Conservation (phyloP, 2,329 filamentous ascomycete genomes). For the Truncatella angustata region DNA sequence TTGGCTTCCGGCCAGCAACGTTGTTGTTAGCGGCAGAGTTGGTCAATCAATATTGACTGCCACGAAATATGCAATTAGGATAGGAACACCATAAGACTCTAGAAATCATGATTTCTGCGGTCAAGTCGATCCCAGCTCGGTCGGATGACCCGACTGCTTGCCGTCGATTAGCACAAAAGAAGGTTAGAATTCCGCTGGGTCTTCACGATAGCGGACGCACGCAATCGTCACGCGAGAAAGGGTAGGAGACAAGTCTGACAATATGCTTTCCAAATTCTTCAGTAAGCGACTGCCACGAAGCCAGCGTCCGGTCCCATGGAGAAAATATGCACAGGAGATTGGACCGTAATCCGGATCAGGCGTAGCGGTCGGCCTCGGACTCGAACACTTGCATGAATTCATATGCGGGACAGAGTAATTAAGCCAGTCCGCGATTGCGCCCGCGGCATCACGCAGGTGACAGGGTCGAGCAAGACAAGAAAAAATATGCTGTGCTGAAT, state of each 20-base stretch:
- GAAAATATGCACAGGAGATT: constrained; percentile 26
- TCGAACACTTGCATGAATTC: constrained; percentile 26
- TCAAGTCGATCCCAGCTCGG: too few species aligned
- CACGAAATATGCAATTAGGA: too few species aligned
- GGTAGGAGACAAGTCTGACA: constrained; percentile 9
- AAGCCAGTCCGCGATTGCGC: constrained; percentile 15
- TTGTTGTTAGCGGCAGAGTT: too few species aligned
- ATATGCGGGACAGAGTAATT: constrained; percentile 25
- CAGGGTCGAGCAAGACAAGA: constrained; percentile 4
- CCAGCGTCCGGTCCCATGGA: constrained; percentile 21
- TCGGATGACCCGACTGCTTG: not conserved
- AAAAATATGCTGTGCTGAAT: not conserved
- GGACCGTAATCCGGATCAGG: constrained; percentile 25
- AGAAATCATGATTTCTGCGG: too few species aligned
- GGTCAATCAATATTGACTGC: not conserved
- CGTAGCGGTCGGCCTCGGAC: constrained; percentile 18
- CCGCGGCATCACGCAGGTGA: constrained; percentile 9
- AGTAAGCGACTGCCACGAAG: constrained; percentile 33
- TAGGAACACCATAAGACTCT: too few species aligned
- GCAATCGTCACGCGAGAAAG: not conserved
- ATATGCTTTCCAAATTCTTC: constrained; percentile 15
- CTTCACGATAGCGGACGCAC: not conserved
- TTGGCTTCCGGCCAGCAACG: not conserved
- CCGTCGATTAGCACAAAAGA: not conserved
- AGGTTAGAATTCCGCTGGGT: not conserved